Percentiles rank a stretch among this genome's conserved stretches.
Evolutionary conservation across 345 rosid genomes (phyloP).

Genomic region (Gossypium ekmanianum): DNA sequence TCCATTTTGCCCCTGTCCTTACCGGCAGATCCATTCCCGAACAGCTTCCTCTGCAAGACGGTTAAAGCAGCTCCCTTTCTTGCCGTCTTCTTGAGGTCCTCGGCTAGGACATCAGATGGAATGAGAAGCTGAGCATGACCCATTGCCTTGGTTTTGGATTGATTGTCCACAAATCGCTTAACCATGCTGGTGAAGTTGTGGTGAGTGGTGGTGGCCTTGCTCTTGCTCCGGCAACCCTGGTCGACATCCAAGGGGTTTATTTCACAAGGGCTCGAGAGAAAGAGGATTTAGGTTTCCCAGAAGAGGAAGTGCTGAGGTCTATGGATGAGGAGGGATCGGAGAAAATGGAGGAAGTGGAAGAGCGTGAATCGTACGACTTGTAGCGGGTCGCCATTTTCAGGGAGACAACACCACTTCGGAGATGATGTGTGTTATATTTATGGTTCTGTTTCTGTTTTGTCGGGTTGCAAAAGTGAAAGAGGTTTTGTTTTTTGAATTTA

Average conservation of each 20-base stretch:
- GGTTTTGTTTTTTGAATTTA: too few relatives aligned
- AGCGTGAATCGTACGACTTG: slow-evolving; percentile 64
- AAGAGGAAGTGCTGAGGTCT: slow-evolving; percentile 28
- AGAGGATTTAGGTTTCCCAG: slow-evolving; percentile 4
- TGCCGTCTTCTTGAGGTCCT: slow-evolving; percentile 61
- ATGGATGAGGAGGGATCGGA: slow-evolving; percentile 61
- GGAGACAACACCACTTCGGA: too few relatives aligned
- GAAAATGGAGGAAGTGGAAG: slow-evolving; percentile 51
- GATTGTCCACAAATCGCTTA: slow-evolving; percentile 68
- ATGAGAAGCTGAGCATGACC: slow-evolving; percentile 32
- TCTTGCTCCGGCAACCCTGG: not conserved
- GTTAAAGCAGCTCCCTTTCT: slow-evolving; percentile 40
- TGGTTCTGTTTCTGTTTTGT: too few relatives aligned
- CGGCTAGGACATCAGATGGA: slow-evolving; percentile 58
- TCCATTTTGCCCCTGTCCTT: slow-evolving; percentile 31
- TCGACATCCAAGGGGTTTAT: slow-evolving; percentile 38
- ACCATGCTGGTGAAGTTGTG: slow-evolving; percentile 57
- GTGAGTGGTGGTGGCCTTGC: slow-evolving; percentile 8
- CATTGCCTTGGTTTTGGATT: slow-evolving; percentile 30
- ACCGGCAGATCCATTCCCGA: slow-evolving; percentile 44
- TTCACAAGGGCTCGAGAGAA: slow-evolving; percentile 54
- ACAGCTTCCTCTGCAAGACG: slow-evolving; percentile 77
- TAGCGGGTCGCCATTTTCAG: slow-evolving; percentile 62
- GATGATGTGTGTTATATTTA: too few relatives aligned
- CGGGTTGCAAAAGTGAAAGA: too few relatives aligned